Evolutionary conservation across 768 basidiomycete genomes (phyloP), one percentile per base, ranked within the genome.

Genomic region (Rhizopogon sp.): DNA sequence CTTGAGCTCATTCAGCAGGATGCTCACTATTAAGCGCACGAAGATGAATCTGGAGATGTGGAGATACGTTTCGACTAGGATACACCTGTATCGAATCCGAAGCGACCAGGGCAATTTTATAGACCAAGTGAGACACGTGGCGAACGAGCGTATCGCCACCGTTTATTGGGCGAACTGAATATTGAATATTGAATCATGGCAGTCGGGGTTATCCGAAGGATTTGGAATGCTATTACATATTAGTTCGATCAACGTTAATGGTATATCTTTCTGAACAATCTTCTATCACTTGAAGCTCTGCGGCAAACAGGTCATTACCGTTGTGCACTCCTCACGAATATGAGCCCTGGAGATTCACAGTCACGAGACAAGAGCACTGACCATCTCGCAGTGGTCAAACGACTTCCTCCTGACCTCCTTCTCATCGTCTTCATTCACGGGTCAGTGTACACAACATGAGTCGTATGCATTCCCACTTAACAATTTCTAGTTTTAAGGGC

Each of bases 401-500:
- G 39, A 17, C 50, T 66, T 37, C 60, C 73, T 29, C 51, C 56
- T 22, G 81, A 84, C n/a, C 58, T 78, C 6, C 70, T 93, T 4
- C 76, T 92, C 39, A 65, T 90, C 54, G 73, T 92, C 39, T 93
- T 90, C 64, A 85, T 93, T 29, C 91, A 93, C 61, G 91, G 90
- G 67, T 91, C 76, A 66, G 79, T 79, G 60, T 20, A 29, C 16
- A 43, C 20, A 46, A 40, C 37, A n/a, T 3, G 6, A 6, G 8
- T 17, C n/a, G 28, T 10, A 11, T 5, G n/a, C 20, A 11, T 44
- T 40, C 22, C 37, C 5, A 51, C 20, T 60, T 62, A 49, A 62
- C 52, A 7, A 5, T 13, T 29, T 14, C 29, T 33, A 80, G 81
- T 16, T 81, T 84, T 67, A 80, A 81, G 53, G 82, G 82, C 22